A percentile compares a stretch with the other conserved stretches of the same genome.
These are phyloP conservation scores for Trifolium subterraneum DNA, from an alignment of 306 rosid genomes.

Conservation along the genomic window DNA sequence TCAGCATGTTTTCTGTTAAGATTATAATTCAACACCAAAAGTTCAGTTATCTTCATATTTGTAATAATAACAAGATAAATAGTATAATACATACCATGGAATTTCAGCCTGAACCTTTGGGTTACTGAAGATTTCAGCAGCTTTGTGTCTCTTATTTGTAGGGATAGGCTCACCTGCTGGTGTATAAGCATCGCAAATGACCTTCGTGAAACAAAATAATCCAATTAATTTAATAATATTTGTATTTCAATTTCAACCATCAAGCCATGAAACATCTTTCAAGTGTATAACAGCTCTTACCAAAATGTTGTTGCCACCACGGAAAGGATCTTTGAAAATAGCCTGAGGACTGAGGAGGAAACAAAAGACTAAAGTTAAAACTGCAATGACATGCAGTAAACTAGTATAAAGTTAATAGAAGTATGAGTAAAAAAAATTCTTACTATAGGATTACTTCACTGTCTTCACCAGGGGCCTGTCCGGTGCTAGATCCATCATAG, in stretches of 20 bases:
- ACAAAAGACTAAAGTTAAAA: slow-evolving; percentile 36
- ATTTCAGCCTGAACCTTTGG: slow-evolving; percentile 79
- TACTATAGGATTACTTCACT: slow-evolving; percentile 99
- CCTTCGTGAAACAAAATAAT: slow-evolving; percentile 60
- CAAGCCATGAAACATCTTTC: slow-evolving; percentile 29
- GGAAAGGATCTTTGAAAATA: slow-evolving; percentile 94
- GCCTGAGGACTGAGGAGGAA: slow-evolving; percentile 81
- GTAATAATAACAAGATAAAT: no score
- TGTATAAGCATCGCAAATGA: slow-evolving; percentile 88
- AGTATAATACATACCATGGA: slow-evolving; percentile 63
- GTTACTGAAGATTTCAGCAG: slow-evolving; percentile 82
- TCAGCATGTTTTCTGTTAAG: slow-evolving; percentile 40
- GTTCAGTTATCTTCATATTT: slow-evolving; percentile 34
- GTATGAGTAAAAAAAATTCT: slow-evolving; percentile 48
- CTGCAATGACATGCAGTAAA: slow-evolving; percentile 19
- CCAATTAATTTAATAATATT: slow-evolving; percentile 34
- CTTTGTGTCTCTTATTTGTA: slow-evolving; percentile 88
- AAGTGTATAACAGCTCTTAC: slow-evolving; percentile 53
- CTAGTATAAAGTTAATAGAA: slow-evolving; percentile 16
- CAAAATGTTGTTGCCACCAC: slow-evolving; percentile 97
- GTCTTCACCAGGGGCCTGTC: slow-evolving; percentile 98
- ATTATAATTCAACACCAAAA: slow-evolving; percentile 36
- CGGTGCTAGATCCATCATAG: slow-evolving; percentile 98
- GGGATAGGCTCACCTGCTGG: slow-evolving; percentile 95
- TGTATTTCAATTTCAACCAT: slow-evolving; percentile 37